phyloP scores from a whole-genome alignment of 768 basidiomycete species.

The Hebeloma cylindrosporum region DNA sequence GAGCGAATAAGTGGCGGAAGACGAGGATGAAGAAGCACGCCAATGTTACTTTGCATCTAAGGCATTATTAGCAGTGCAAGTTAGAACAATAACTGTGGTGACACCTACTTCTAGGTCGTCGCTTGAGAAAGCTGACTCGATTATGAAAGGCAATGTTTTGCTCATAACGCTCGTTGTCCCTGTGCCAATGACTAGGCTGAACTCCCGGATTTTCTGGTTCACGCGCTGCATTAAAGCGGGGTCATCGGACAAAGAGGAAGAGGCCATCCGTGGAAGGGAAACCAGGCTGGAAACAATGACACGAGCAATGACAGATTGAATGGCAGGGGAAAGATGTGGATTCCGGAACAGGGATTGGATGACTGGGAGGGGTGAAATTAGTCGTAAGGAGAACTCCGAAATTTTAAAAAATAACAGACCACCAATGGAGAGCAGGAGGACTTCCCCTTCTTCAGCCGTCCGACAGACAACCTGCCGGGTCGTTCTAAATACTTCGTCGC shows the following conservation, averaged over 20 bases:
- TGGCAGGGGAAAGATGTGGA: constrained; percentile 47
- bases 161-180: constrained; percentile 62
- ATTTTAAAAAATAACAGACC: constrained; percentile 41
- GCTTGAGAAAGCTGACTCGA: constrained; percentile 35
- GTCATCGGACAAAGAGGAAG: constrained; percentile 55
- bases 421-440: constrained; percentile 53
- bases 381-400: not conserved
- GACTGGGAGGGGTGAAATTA: constrained; percentile 46
- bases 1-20: constrained; percentile 73
- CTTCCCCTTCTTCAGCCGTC: constrained; percentile 49
- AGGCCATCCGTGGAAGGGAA: constrained; percentile 54
- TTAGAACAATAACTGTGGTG: not conserved
- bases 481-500: constrained; percentile 66
- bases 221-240: constrained; percentile 47
- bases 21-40: constrained; percentile 75
- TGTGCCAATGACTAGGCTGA: constrained; percentile 48
- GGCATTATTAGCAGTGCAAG: not conserved
- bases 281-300: constrained; percentile 58
- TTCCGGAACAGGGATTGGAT: constrained; percentile 48
- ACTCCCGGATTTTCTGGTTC: constrained; percentile 42
- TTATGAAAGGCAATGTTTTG: constrained; percentile 57
- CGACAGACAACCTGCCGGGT: constrained; percentile 48
- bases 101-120: constrained; percentile 32
- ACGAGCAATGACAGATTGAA: constrained; percentile 60
- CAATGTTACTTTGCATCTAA: constrained; percentile 42